Evolutionary conservation across 108 stramenopile genomes (phyloP), one percentile per base, ranked within the genome.

Genomic region (Skeletonema potamos): DNA sequence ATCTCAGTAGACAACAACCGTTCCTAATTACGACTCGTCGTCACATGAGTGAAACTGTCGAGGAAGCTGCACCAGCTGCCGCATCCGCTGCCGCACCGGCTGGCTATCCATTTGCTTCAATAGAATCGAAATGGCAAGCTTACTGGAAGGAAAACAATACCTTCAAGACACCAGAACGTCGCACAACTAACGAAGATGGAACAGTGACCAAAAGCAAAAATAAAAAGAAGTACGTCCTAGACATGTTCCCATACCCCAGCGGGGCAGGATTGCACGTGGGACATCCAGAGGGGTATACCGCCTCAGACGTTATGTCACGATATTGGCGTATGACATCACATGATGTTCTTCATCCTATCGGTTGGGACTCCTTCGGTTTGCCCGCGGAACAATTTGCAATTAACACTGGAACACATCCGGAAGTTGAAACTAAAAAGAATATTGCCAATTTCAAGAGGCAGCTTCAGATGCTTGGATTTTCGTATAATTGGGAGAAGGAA

Each of bases 331-430:
- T 97, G 97, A 91, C 86, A 27, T 92, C 89, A 12, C 89, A 90
- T 72, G 97, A 97, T 73, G 99, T 99, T 33, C 85, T 99, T 36
- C 98, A 98, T 77, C 99, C 99, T 27, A 99, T 99, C 70, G 99
- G 99, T 13, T 99, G 98, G 98, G 99, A 99, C 77, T 94, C 96
- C n/a, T 99, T 98, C 82, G 99, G 99, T 22, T 85, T 99, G 39
- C 99, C 99, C n/a, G 99, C 99, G 15, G 99, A 99, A 78, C 98
- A 99, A 84, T 97, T 95, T 78, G 99, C 99, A 39, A 94, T 98
- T 80, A 86, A 98, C 43, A 97, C 98, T 36, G 97, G 97, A 12
- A 89, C 97, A 12, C 89, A 95, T 76, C 99, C 99, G n/a, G 96
- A 86, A 57, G 89, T 85, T 15, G 97, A 96, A 27, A 99, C 99